phyloP scores from a whole-genome alignment of 768 basidiomycete species.

The Sarcomyxa edulis region DNA sequence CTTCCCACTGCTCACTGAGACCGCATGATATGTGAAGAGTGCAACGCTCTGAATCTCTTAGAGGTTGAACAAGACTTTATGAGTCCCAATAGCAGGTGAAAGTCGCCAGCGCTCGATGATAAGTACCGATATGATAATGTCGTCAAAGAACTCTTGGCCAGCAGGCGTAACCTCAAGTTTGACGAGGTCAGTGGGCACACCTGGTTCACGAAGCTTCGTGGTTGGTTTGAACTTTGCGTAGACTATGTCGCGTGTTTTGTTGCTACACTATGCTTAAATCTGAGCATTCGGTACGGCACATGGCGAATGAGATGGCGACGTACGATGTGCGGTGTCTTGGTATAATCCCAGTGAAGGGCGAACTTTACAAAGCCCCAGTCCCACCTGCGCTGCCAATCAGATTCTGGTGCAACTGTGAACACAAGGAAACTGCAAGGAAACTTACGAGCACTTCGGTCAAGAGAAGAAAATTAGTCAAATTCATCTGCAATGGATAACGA shows the following conservation, averaged over 20 bases:
- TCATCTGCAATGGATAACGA: too few relatives aligned
- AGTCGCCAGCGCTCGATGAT: slow-evolving; percentile 27
- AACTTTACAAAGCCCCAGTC: background rate
- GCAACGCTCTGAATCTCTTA: too few relatives aligned
- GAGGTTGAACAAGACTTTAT: too few relatives aligned
- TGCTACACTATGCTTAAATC: background rate
- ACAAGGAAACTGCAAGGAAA: too few relatives aligned
- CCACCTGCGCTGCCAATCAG: background rate
- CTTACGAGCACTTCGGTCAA: too few relatives aligned
- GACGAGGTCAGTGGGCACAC: slow-evolving; percentile 7
- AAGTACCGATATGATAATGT: slow-evolving; percentile 26
- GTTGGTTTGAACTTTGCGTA: slow-evolving; percentile 8
- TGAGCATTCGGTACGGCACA: background rate
- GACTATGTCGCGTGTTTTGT: slow-evolving; percentile 3
- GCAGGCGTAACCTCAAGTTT: slow-evolving; percentile 18
- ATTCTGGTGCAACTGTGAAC: background rate
- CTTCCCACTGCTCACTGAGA: too few relatives aligned
- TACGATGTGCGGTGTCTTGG: background rate
- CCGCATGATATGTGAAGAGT: too few relatives aligned
- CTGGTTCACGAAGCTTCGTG: slow-evolving; percentile 5
- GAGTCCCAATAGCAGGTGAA: slow-evolving; percentile 15
- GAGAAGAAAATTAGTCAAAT: too few relatives aligned
- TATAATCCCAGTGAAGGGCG: slow-evolving; percentile 1
- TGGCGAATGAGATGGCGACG: background rate
- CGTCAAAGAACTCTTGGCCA: slow-evolving; percentile 23